Evolutionary conservation across 305 asterid species (phyloP).

Genomic region (Fraxinus sp.): DNA sequence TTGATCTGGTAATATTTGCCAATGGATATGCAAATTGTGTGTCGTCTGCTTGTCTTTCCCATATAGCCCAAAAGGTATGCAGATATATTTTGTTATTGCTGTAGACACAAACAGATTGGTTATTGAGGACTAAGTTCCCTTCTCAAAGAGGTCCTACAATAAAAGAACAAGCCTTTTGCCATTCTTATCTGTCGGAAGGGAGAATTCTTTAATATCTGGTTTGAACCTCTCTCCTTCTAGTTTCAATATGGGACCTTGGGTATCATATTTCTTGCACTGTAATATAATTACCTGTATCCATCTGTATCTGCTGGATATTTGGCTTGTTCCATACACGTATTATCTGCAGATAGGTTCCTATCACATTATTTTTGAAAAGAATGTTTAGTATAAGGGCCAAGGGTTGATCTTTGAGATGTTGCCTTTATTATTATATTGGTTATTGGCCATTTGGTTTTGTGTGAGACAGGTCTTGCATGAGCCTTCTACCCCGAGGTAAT

Average conservation of each 20-base stretch:
- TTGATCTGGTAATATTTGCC: not conserved
- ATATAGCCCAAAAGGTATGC: not conserved
- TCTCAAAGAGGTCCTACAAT: not conserved
- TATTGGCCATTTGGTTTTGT: constrained; percentile 32
- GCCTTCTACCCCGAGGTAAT: constrained; percentile 34
- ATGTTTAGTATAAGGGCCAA: not conserved
- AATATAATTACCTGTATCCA: not conserved
- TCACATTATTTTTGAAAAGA: not conserved
- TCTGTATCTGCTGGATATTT: not conserved
- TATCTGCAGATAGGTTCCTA: not conserved
- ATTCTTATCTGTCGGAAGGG: not conserved
- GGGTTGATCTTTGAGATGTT: not conserved
- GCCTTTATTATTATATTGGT: not conserved
- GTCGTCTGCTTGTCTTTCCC: not conserved
- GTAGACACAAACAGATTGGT: not conserved
- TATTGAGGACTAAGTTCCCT: not conserved
- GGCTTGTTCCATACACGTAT: not conserved
- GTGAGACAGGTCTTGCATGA: constrained; percentile 41
- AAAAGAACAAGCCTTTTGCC: not conserved
- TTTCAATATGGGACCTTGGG: not conserved
- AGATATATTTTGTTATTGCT: not conserved
- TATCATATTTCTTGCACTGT: not conserved
- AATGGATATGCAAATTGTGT: not conserved
- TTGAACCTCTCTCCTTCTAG: not conserved
- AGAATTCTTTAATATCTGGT: not conserved